Base-by-base conservation (phyloP, 306 rosid genomes). In the Dalbergia cochinchinensis region DNA sequence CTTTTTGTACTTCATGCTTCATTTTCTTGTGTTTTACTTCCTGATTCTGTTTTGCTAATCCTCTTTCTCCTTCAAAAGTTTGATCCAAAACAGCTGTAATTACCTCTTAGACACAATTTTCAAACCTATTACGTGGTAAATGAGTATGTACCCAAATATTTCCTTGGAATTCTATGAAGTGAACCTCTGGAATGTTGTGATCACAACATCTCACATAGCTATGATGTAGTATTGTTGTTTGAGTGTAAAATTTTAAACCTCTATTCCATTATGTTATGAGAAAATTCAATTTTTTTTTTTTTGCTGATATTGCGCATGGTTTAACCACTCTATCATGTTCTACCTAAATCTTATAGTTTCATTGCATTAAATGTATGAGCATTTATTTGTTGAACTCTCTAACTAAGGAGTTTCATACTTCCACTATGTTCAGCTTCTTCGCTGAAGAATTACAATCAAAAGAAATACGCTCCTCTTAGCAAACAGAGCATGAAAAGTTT, bases 401-500 rank as follows among this genome's bases (percentile, higher is more conserved):
- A 44, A 78, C 60, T 72, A 45, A 77, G 33, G 74, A 41, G 57
- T 76, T 78, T 77, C 80, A 62, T 78, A 13, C 79, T 86, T 83
- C 33, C 6, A 22, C 12, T 48, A 59, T 87, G 81, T 85, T 76
- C 85, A 95, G 99, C 86, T 79, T 87, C 87, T 78, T 5, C 94
- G 1, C 78, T 97, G 97, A 95, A 86, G 86, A 84, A 70, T 79
- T 86, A 22, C 83, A 87, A 61, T 84, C 85, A 82, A 65, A 95
- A 89, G 89, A 95, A 90, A 84, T 97, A 95, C 62, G 88, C 92
- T 73, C 87, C 89, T 58, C 80, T 83, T 20, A 95, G 89, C 87
- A 92, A 91, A 86, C 89, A 84, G 83, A 95, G 85, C 86, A 87
- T 71, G 57, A 97, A 90, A 80, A 83, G 83, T 69, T 86, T 87